phyloP scores from a whole-genome alignment of 257 asterid genomes.

The Jacaranda copaia region DNA sequence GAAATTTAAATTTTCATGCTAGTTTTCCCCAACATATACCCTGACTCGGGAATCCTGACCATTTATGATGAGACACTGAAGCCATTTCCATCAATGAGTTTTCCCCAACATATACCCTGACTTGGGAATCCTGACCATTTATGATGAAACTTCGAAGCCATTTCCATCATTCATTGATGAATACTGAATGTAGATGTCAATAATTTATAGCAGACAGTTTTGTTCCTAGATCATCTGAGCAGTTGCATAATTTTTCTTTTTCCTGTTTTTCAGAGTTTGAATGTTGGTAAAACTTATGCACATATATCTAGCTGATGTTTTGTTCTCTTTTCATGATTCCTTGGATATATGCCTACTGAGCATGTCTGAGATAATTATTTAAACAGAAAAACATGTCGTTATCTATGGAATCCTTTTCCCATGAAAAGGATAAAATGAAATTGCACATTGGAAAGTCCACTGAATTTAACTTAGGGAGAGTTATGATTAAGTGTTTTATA shows the following conservation, averaged over 20 bases:
- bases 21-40: neutral
- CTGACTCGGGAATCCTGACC: neutral
- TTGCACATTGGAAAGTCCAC: conserved; percentile 4
- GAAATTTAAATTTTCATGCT: neutral
- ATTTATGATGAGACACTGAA: neutral
- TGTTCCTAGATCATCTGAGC: neutral
- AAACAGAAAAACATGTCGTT: neutral
- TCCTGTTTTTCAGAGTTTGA: neutral
- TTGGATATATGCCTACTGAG: neutral
- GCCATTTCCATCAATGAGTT: neutral
- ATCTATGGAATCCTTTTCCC: neutral
- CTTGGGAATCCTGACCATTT: neutral
- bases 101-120: neutral
- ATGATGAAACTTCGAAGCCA: neutral
- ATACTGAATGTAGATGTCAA: neutral
- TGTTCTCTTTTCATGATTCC: neutral
- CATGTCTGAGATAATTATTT: neutral
- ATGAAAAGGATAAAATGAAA: neutral
- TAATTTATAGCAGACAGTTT: neutral
- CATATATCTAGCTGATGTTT: neutral
- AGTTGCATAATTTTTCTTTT: neutral
- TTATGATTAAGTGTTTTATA: neutral
- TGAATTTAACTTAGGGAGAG: neutral
- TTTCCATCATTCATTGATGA: neutral
- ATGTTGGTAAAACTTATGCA: neutral